A percentile compares a stretch with the other conserved stretches of the same genome.
Conservation (phyloP, 2,329 filamentous ascomycete species). For the Aureobasidium pullulans region DNA sequence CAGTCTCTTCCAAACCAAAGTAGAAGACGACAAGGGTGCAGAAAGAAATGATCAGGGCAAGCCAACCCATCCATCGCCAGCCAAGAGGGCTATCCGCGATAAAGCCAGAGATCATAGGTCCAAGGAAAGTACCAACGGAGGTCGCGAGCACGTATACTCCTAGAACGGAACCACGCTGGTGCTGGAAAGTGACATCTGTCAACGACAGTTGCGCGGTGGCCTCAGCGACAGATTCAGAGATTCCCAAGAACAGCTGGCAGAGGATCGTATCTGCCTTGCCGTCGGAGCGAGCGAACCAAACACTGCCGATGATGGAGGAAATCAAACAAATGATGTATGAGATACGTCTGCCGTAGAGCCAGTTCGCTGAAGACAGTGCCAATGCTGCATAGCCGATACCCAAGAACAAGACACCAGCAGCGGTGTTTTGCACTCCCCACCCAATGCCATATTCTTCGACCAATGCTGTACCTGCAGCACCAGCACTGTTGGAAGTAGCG, state of each 20-base stretch:
- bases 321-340: slow-evolving; percentile 48
- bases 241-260: slow-evolving; percentile 52
- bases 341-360: slow-evolving; percentile 48
- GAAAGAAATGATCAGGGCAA: slow-evolving; percentile 44
- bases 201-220: slow-evolving; percentile 51
- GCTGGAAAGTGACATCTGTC: slow-evolving; percentile 52
- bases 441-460: slow-evolving; percentile 44
- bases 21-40: slow-evolving; percentile 42
- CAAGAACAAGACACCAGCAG: slow-evolving; percentile 50
- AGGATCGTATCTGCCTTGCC: slow-evolving; percentile 43
- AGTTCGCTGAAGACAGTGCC: slow-evolving; percentile 46
- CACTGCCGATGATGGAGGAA: slow-evolving; percentile 43
- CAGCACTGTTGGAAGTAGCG: slow-evolving; percentile 50
- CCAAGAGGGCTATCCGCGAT: slow-evolving; percentile 40
- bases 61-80: slow-evolving; percentile 51
- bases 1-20: slow-evolving; percentile 48
- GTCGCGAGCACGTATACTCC: slow-evolving; percentile 51
- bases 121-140: slow-evolving; percentile 49
- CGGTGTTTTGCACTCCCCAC: slow-evolving; percentile 48
- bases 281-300: slow-evolving; percentile 46
- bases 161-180: slow-evolving; percentile 47
- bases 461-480: slow-evolving; percentile 45
- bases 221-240: slow-evolving; percentile 50
- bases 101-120: slow-evolving; percentile 47
- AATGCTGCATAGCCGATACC: slow-evolving; percentile 51